Evolutionary conservation across 352 stramenopile species (phyloP).

Genomic region (Phytophthora megakarya): DNA sequence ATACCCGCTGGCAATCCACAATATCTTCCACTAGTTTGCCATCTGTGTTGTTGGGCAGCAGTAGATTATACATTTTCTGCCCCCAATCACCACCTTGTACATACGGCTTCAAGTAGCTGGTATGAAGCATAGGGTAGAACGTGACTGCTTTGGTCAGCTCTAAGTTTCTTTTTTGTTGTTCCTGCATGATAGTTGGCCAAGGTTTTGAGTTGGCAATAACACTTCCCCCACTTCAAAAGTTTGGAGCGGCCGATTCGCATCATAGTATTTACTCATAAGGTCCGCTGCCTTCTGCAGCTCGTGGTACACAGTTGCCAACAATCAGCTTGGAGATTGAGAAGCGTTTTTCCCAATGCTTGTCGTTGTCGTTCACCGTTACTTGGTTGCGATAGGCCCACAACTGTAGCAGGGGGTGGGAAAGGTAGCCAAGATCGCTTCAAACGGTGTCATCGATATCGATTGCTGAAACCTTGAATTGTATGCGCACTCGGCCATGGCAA

Average conservation of each 20-base stretch:
- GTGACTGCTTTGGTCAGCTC: too few species aligned
- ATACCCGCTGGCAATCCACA: too few species aligned
- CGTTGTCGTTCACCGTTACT: background rate
- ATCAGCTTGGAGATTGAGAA: background rate
- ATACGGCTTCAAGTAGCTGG: too few species aligned
- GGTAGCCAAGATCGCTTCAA: background rate
- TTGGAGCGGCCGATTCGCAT: background rate
- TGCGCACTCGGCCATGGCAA: background rate
- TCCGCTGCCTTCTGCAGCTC: background rate
- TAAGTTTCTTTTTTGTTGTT: slow-evolving; percentile 24
- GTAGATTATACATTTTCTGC: too few species aligned
- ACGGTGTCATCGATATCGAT: background rate
- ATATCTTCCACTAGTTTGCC: too few species aligned
- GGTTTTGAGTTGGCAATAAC: slow-evolving; percentile 1
- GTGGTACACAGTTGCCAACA: background rate
- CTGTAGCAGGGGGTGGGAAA: background rate
- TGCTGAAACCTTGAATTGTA: background rate
- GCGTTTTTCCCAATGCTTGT: background rate
- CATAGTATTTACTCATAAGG: background rate
- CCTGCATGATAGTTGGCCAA: slow-evolving; percentile 10
- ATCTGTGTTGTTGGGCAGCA: too few species aligned
- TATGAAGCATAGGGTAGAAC: too few species aligned
- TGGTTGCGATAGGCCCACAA: too few species aligned
- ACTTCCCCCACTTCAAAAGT: background rate
- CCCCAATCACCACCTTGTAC: too few species aligned